Evolutionary conservation across 805 yeast genomes (phyloP), one percentile per base, ranked within the genome.

Genomic region (Wickerhamomyces sydowiorum): DNA sequence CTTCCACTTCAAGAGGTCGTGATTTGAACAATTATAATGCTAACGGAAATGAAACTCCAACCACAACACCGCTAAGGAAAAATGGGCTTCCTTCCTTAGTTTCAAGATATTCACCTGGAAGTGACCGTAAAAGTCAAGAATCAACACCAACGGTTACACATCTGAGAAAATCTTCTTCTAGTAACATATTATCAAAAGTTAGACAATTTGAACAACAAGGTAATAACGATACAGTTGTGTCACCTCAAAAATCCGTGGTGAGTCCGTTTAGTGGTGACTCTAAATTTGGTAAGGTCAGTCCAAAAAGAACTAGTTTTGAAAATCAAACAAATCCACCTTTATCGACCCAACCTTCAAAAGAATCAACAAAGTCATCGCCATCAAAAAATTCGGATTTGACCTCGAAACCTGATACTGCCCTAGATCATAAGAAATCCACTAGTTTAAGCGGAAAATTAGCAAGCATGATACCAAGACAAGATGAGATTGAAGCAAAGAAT

Each of bases 131-230:
- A n/a, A 15, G 17, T 15, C 10, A 5, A 12, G 27, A 35, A 4
- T 17, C 30, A 7, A 22, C 27, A 14, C 14, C 35, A 32, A 22
- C 35, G 7, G 19, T n/a, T 12, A n/a, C 38, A 24, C 30, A 49
- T 4, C 45, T 53, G 51, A 52, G 59, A 49, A 57, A 49, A 33
- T 51, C 57, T 2, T 55, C 62, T 6, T 57, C 61, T 1, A 44
- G 48, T 10, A 56, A 54, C 37, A 60, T 63, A 13, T 45, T 62
- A 28, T 57, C 62, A 4, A 54, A 55, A 40, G 59, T 59, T 37
- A 61, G 47, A 49, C 64, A 59, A 37, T 57, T 54, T 41, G 65
- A 57, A 30, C 56, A 52, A 35, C 57, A 50, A 36, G 47, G 46
- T 29, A 46, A 44, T 10, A 19, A 25, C 4, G 40, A 52, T 50